These are phyloP conservation scores for Taiozyma onychis DNA, from an alignment of 1,139 yeast genomes.

Conservation along the genomic window DNA sequence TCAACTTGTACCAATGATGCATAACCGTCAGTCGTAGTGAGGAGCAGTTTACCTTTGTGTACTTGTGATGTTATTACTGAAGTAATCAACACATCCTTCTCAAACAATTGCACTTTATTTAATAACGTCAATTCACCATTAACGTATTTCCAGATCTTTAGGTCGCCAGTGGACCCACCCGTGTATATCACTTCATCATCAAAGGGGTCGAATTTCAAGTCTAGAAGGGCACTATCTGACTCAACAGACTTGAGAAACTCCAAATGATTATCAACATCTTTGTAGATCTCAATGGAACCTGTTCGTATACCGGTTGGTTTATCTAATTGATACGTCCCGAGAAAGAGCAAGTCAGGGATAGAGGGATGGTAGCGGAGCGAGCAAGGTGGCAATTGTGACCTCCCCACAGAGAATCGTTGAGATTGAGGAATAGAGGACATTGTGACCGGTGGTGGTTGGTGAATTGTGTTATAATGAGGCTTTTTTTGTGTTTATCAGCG, in stretches of 20 bases:
- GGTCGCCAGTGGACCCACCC: conserved; percentile 77
- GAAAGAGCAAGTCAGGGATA: conserved; percentile 41
- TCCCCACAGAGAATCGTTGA: not conserved
- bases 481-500: too few species aligned
- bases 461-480: too few species aligned
- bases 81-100: conserved; percentile 49
- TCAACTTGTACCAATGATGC: conserved; percentile 32
- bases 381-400: conserved; percentile 73
- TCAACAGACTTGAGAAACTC: conserved; percentile 25
- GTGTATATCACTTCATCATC: conserved; percentile 46
- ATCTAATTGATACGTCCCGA: conserved; percentile 79
- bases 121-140: conserved; percentile 19
- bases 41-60: conserved; percentile 30
- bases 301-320: conserved; percentile 50
- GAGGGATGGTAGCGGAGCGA: conserved; percentile 57
- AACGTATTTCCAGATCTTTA: conserved; percentile 53
- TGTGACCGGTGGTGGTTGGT: not conserved
- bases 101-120: conserved; percentile 38
- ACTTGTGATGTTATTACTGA: conserved; percentile 58
- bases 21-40: conserved; percentile 59
- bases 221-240: conserved; percentile 67
- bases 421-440: not conserved
- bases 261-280: conserved; percentile 24
- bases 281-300: conserved; percentile 70
- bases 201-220: conserved; percentile 58